Evolutionary conservation across 805 yeast genomes (phyloP).

Genomic region (Cyberlindnera lachancei): DNA sequence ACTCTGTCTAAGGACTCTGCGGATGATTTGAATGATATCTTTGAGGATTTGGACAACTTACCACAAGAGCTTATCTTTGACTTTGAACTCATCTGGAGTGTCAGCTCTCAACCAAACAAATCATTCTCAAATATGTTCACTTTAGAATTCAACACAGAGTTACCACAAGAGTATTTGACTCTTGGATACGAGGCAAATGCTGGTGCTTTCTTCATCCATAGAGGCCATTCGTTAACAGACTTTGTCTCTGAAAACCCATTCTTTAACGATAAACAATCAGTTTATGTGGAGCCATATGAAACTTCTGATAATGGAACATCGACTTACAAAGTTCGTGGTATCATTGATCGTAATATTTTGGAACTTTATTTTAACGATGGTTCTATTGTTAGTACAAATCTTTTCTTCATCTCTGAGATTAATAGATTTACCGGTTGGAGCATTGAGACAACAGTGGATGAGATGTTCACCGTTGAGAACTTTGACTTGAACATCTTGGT

Average conservation of each 20-base stretch:
- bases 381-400: slow-evolving; percentile 21
- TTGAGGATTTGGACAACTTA: neutral
- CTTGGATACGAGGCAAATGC: slow-evolving; percentile 22
- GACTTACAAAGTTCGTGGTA: slow-evolving; percentile 22
- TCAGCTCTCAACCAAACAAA: slow-evolving; percentile 6
- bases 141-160: slow-evolving; percentile 15
- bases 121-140: slow-evolving; percentile 3
- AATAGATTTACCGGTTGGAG: too few relatives aligned
- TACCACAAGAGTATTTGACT: slow-evolving; percentile 18
- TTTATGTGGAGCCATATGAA: slow-evolving; percentile 18
- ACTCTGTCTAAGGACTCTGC: neutral
- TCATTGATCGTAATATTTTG: slow-evolving; percentile 25
- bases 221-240: slow-evolving; percentile 17
- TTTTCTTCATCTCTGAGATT: slow-evolving; percentile 27
- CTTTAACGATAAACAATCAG: slow-evolving; percentile 22
- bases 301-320: slow-evolving; percentile 10
- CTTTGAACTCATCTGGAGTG: slow-evolving; percentile 20
- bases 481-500: too few relatives aligned
- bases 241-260: slow-evolving; percentile 21
- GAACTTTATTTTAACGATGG: slow-evolving; percentile 28
- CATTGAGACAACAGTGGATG: too few relatives aligned
- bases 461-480: too few relatives aligned
- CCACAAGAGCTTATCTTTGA: slow-evolving; percentile 5
- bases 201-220: slow-evolving; percentile 22
- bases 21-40: neutral